phyloP scores from a whole-genome alignment of 2,329 filamentous ascomycete genomes.

The Arachnopeziza araneosa region DNA sequence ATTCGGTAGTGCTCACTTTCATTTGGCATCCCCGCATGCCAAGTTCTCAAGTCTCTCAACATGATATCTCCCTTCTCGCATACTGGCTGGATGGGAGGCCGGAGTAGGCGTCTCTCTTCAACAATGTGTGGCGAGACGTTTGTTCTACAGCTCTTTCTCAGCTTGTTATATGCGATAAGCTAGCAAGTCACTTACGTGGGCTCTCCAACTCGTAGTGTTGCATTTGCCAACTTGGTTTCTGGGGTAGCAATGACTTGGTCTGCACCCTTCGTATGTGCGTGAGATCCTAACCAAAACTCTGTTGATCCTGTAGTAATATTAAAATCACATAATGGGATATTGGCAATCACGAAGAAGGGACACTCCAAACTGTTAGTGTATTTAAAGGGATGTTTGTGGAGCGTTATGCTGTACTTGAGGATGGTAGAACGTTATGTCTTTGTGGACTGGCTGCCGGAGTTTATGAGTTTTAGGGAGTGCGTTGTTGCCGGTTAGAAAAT shows the following conservation, averaged over 20 bases:
- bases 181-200: neutral
- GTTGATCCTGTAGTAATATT: slow-evolving; percentile 32
- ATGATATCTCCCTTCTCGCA: slow-evolving; percentile 51
- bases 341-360: slow-evolving; percentile 37
- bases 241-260: slow-evolving; percentile 30
- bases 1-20: slow-evolving; percentile 42
- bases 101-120: slow-evolving; percentile 31
- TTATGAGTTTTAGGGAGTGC: slow-evolving; percentile 33
- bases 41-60: slow-evolving; percentile 54
- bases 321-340: slow-evolving; percentile 35
- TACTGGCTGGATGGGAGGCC: slow-evolving; percentile 44
- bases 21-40: slow-evolving; percentile 62
- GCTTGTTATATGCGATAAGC: neutral
- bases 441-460: slow-evolving; percentile 35
- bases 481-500: slow-evolving; percentile 37
- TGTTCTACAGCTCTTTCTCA: slow-evolving; percentile 35
- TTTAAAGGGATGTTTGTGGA: too few relatives aligned
- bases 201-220: neutral
- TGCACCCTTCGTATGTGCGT: slow-evolving; percentile 15
- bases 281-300: slow-evolving; percentile 38
- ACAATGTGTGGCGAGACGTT: slow-evolving; percentile 39
- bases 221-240: slow-evolving; percentile 19
- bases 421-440: slow-evolving; percentile 34
- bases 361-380: slow-evolving; percentile 7
- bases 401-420: slow-evolving; percentile 22